These are phyloP conservation scores for Pseudotulostoma volvatum DNA, from an alignment of 495 filamentous ascomycete genomes.

Conservation along the genomic window DNA sequence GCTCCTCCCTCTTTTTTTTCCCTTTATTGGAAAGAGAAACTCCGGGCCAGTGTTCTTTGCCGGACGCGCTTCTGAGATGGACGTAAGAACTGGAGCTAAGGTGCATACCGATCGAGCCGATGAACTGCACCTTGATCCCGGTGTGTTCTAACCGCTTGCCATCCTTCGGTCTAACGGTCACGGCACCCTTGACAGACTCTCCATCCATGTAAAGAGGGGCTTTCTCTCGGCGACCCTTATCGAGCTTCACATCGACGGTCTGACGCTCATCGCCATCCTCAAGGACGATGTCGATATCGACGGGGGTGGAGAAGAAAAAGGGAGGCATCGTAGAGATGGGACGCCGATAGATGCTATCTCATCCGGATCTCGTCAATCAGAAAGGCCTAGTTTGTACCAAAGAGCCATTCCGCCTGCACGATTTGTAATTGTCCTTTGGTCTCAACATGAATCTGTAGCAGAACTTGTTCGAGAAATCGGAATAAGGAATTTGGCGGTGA, in stretches of 20 bases:
- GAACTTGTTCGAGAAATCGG: too few species aligned
- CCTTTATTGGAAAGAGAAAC: conserved; percentile 2
- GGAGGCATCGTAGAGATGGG: conserved; percentile 49
- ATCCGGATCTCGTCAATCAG: too few species aligned
- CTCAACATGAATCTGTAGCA: too few species aligned
- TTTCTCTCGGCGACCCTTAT: conserved; percentile 93
- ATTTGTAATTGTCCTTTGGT: too few species aligned
- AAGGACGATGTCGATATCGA: conserved; percentile 97
- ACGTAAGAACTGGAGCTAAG: not conserved
- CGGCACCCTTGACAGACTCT: conserved; percentile 89
- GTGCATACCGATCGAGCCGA: conserved; percentile 78
- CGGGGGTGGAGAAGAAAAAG: conserved; percentile 93
- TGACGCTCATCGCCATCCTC: conserved; percentile 85
- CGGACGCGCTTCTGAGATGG: too few species aligned
- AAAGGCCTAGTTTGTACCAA: too few species aligned
- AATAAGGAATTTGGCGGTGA: too few species aligned
- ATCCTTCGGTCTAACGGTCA: conserved; percentile 94
- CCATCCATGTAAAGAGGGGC: conserved; percentile 95
- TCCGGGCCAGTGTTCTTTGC: too few species aligned
- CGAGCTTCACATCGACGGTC: conserved; percentile 92
- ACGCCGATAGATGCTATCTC: conserved; percentile 2
- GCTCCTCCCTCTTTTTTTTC: too few species aligned
- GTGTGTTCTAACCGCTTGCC: conserved; percentile 96
- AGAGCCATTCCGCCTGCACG: too few species aligned
- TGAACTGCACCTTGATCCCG: conserved; percentile 99